A percentile compares a stretch with the other conserved stretches of the same genome.
Evolutionary conservation across 1,139 yeast species (phyloP).

Genomic region (Maudiozyma humilis): DNA sequence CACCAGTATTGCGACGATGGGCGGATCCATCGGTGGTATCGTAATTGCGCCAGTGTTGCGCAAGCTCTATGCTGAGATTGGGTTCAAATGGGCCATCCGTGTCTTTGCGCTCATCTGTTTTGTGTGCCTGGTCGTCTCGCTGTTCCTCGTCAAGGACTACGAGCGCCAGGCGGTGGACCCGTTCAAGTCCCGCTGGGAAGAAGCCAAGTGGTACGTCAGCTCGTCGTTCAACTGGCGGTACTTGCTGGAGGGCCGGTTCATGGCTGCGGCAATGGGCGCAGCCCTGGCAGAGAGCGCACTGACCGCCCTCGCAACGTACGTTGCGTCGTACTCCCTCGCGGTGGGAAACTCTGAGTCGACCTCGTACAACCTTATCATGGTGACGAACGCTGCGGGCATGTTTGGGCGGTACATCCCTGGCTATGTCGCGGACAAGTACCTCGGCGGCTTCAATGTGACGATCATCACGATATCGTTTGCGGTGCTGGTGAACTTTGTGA

Average conservation of each 20-base stretch:
- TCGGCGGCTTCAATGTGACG: slow-evolving; percentile 53
- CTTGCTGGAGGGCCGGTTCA: slow-evolving; percentile 35
- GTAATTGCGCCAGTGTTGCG: slow-evolving; percentile 53
- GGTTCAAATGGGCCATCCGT: slow-evolving; percentile 57
- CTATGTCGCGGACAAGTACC: slow-evolving; percentile 41
- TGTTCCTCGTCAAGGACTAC: slow-evolving; percentile 43
- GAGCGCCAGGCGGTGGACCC: slow-evolving; percentile 21
- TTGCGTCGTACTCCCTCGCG: slow-evolving; percentile 25
- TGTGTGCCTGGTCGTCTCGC: slow-evolving; percentile 36
- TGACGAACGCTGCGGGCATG: slow-evolving; percentile 52
- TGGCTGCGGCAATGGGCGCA: slow-evolving; percentile 36
- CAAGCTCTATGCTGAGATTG: slow-evolving; percentile 43
- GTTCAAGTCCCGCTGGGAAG: slow-evolving; percentile 18
- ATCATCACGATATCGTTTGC: slow-evolving; percentile 37
- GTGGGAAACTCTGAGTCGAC: slow-evolving; percentile 45
- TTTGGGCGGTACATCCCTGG: slow-evolving; percentile 54
- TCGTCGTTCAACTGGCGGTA: slow-evolving; percentile 31
- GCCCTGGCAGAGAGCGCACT: slow-evolving; percentile 50
- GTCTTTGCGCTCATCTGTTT: slow-evolving; percentile 44
- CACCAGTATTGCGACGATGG: slow-evolving; percentile 50
- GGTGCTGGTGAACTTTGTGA: slow-evolving; percentile 31
- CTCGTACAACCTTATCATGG: slow-evolving; percentile 46
- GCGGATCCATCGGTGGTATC: slow-evolving; percentile 59
- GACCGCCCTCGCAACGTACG: slow-evolving; percentile 35
- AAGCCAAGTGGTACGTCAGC: slow-evolving; percentile 23